These are phyloP conservation scores for Colletotrichum theobromicola DNA, from an alignment of 2,329 filamentous ascomycete genomes.

Conservation along the genomic window DNA sequence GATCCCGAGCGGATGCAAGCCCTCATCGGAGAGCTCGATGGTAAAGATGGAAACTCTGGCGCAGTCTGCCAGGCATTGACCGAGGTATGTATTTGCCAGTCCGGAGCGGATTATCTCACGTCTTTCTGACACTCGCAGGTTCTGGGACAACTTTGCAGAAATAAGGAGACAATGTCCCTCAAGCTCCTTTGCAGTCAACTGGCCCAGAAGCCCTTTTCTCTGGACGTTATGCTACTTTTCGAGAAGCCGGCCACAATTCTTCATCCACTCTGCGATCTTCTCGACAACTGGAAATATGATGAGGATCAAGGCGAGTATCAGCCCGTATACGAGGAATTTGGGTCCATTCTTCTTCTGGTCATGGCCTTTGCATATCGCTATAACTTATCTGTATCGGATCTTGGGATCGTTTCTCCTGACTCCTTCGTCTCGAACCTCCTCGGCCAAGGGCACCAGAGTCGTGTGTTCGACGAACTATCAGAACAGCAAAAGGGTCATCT, in stretches of 20 bases:
- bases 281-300: constrained; percentile 83
- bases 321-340: constrained; percentile 86
- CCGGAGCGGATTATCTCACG: background rate
- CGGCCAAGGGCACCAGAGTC: constrained; percentile 61
- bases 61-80: constrained; percentile 81
- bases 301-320: constrained; percentile 86
- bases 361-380: constrained; percentile 80
- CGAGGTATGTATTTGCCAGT: constrained; percentile 55
- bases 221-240: constrained; percentile 81
- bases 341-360: constrained; percentile 75
- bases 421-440: constrained; percentile 75
- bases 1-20: constrained; percentile 79
- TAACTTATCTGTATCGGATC: constrained; percentile 65
- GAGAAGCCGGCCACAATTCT: constrained; percentile 73
- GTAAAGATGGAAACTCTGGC: constrained; percentile 89
- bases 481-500: constrained; percentile 71
- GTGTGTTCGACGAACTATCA: constrained; percentile 63
- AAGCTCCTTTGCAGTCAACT: constrained; percentile 76
- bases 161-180: constrained; percentile 80
- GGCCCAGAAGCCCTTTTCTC: constrained; percentile 71
- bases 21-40: constrained; percentile 82
- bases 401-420: constrained; percentile 63
- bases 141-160: constrained; percentile 70
- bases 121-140: constrained; percentile 50
- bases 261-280: constrained; percentile 73